Conservation (phyloP, 1,284 basidiomycete genomes). For the Xerocomus nothofagi region DNA sequence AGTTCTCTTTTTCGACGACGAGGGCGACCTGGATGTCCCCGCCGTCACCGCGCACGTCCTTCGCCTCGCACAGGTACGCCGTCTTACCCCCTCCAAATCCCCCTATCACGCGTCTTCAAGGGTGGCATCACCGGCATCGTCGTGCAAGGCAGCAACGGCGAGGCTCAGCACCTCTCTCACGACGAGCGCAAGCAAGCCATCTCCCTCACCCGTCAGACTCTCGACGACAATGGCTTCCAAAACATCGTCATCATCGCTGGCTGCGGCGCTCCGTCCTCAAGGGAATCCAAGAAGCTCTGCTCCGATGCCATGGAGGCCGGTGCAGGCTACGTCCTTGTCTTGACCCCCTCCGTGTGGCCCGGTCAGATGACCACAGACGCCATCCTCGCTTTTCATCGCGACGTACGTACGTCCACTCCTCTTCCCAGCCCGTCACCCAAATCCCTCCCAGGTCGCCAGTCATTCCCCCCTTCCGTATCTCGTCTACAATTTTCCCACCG, state of each 20-base stretch:
- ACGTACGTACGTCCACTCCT: slow-evolving; percentile 39
- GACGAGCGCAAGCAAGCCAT: slow-evolving; percentile 69
- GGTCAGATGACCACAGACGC: slow-evolving; percentile 60
- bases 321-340: slow-evolving; percentile 74
- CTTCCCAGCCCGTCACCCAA: slow-evolving; percentile 16
- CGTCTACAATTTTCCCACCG: slow-evolving; percentile 89
- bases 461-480: slow-evolving; percentile 81
- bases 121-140: slow-evolving; percentile 74
- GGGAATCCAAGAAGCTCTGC: slow-evolving; percentile 81
- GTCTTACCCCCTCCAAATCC: neutral
- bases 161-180: slow-evolving; percentile 75
- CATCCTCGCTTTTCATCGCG: slow-evolving; percentile 63
- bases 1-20: slow-evolving; percentile 64
- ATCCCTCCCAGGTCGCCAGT: slow-evolving; percentile 69
- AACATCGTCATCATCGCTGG: slow-evolving; percentile 79
- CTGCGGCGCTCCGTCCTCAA: slow-evolving; percentile 79
- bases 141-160: slow-evolving; percentile 76
- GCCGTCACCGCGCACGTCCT: slow-evolving; percentile 63
- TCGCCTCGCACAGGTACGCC: slow-evolving; percentile 59
- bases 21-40: slow-evolving; percentile 64
- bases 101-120: slow-evolving; percentile 31
- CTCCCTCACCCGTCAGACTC: slow-evolving; percentile 64
- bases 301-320: slow-evolving; percentile 79
- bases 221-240: slow-evolving; percentile 72
- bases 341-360: slow-evolving; percentile 71